phyloP scores from a whole-genome alignment of 345 rosid genomes.

The Syzygium oleosum region DNA sequence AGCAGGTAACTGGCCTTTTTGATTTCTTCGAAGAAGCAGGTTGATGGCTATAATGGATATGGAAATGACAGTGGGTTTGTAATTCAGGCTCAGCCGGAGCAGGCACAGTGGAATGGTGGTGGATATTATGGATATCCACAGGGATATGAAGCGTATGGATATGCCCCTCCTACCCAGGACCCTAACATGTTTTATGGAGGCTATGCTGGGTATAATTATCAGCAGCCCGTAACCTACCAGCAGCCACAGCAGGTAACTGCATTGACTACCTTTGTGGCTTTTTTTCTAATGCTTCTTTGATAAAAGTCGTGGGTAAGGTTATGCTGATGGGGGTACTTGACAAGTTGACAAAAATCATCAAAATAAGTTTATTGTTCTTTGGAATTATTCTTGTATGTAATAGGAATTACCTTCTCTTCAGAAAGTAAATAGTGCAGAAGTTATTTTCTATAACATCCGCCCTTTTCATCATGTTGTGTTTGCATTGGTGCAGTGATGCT shows the following conservation, averaged over 20 bases:
- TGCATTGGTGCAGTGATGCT: neutral
- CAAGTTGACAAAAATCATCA: neutral
- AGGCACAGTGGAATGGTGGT: slow-evolving; percentile 75
- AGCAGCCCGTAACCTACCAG: slow-evolving; percentile 74
- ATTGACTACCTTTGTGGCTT: neutral
- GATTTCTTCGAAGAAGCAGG: neutral
- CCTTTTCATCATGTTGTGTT: neutral
- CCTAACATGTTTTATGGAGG: slow-evolving; percentile 89
- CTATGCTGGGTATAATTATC: slow-evolving; percentile 82
- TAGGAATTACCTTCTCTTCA: neutral
- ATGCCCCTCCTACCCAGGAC: slow-evolving; percentile 77
- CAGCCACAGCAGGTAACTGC: slow-evolving; percentile 66
- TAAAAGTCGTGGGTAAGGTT: neutral
- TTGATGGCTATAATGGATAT: neutral
- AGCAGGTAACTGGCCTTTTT: slow-evolving; percentile 46
- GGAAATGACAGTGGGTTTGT: neutral
- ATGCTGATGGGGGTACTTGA: neutral
- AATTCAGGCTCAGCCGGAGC: slow-evolving; percentile 64
- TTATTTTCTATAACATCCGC: neutral
- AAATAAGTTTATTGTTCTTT: neutral
- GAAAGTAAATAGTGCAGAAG: neutral
- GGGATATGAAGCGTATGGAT: slow-evolving; percentile 87
- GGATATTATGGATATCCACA: slow-evolving; percentile 78
- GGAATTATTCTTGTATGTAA: neutral
- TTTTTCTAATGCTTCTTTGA: neutral